Conservation (phyloP, 169 alveolate genomes). For the Plasmodium knowlesi region DNA sequence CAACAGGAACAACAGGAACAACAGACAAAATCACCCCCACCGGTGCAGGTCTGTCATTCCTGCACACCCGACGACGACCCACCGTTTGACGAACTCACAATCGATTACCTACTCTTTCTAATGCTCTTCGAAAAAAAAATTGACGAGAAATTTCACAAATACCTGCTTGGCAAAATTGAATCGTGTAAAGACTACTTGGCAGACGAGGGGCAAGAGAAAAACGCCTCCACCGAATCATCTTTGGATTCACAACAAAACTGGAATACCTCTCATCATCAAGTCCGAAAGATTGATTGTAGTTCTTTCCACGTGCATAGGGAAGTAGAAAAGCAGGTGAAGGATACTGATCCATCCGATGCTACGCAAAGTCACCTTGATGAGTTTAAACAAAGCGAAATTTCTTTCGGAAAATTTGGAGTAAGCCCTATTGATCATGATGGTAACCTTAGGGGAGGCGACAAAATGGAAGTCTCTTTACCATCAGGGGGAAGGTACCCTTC, state of each 20-base stretch:
- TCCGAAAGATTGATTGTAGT: neutral
- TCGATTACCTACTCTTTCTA: constrained; percentile 53
- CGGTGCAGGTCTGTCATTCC: neutral
- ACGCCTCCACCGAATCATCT: neutral
- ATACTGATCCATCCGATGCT: neutral
- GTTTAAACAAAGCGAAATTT: neutral
- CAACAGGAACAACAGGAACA: too few species aligned
- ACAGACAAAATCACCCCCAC: too few species aligned
- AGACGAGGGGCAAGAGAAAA: neutral
- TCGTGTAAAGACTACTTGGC: neutral
- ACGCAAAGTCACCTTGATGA: neutral
- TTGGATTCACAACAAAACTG: neutral
- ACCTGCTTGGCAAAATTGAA: constrained; percentile 9
- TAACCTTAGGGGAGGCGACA: neutral
- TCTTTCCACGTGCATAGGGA: neutral
- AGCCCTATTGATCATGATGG: neutral
- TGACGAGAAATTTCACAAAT: constrained; percentile 27
- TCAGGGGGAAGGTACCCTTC: neutral
- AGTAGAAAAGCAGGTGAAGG: neutral
- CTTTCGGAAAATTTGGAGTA: neutral
- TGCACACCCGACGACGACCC: neutral
- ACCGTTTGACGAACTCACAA: constrained; percentile 35
- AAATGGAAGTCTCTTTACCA: neutral
- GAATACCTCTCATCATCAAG: neutral
- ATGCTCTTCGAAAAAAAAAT: constrained; percentile 71